A percentile compares a stretch with the other conserved stretches of the same genome.
phyloP scores from a whole-genome alignment of 2,329 filamentous ascomycete genomes.

The Colletotrichum caudatum region DNA sequence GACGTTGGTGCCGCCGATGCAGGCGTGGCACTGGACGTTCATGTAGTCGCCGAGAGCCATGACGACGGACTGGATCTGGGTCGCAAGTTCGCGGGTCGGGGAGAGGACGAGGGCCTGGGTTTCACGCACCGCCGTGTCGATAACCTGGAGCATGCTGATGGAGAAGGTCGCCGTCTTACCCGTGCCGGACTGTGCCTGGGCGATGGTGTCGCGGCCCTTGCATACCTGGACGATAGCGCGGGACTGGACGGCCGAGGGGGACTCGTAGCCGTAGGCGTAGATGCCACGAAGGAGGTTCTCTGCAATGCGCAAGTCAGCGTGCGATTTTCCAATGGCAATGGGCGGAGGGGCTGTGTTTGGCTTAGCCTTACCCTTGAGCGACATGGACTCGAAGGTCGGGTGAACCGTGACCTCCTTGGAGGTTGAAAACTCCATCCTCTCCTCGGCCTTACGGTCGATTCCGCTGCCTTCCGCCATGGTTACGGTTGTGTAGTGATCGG shows the following conservation, averaged over 20 bases:
- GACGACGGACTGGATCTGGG: slow-evolving; percentile 97
- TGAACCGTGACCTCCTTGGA: slow-evolving; percentile 98
- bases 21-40: slow-evolving; percentile 99
- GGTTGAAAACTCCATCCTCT: slow-evolving; percentile 97
- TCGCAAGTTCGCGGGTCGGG: slow-evolving; percentile 94
- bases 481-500: slow-evolving; percentile 38
- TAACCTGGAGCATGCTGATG: slow-evolving; percentile 95
- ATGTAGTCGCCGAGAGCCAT: slow-evolving; percentile 99
- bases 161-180: slow-evolving; percentile 98
- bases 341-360: slow-evolving; percentile 1
- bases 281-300: slow-evolving; percentile 97
- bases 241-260: slow-evolving; percentile 96
- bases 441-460: slow-evolving; percentile 92
- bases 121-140: slow-evolving; percentile 92
- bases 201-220: slow-evolving; percentile 98
- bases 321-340: background rate
- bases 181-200: slow-evolving; percentile 96
- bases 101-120: slow-evolving; percentile 96
- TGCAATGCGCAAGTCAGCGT: slow-evolving; percentile 45
- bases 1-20: slow-evolving; percentile 97
- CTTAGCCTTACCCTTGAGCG: slow-evolving; percentile 77
- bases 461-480: slow-evolving; percentile 84
- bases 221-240: slow-evolving; percentile 98
- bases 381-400: slow-evolving; percentile 95
- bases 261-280: slow-evolving; percentile 99